Conservation (phyloP, 2,329 filamentous ascomycete genomes). For the Aspergillus tubingensis region DNA sequence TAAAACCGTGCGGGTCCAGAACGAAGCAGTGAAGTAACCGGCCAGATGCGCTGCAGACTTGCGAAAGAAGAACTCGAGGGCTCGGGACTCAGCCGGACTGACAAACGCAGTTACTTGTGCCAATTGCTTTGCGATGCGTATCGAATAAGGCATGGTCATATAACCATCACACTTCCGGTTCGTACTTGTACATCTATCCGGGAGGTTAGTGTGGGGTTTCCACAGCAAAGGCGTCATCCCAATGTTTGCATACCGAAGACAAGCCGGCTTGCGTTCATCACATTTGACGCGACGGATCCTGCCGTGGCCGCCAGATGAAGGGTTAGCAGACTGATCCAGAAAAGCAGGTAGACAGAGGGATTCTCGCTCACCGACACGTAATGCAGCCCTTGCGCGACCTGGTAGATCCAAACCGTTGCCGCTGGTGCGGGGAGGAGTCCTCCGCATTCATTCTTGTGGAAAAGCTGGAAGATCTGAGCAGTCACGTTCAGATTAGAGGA, state of each 20-base stretch:
- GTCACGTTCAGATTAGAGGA: too few species aligned
- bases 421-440: not conserved
- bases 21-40: conserved; percentile 66
- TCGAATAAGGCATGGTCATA: not conserved
- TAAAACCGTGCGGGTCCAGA: conserved; percentile 65
- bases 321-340: not conserved
- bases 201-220: not conserved
- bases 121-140: not conserved
- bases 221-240: not conserved
- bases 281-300: conserved; percentile 60
- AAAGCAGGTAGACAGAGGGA: not conserved
- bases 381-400: conserved; percentile 57
- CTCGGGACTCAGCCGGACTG: conserved; percentile 10
- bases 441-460: not conserved
- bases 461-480: not conserved
- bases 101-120: conserved; percentile 7
- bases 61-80: conserved; percentile 48
- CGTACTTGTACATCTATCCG: conserved; percentile 13
- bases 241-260: conserved; percentile 56
- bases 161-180: conserved; percentile 21
- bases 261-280: conserved; percentile 63
- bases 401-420: not conserved
- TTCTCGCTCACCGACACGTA: conserved; percentile 65
- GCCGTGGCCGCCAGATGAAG: not conserved
- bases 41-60: conserved; percentile 65